A percentile compares a stretch with the other conserved stretches of the same genome.
These are phyloP conservation scores for Monilinia laxa DNA, from an alignment of 2,329 filamentous ascomycete species.

Conservation along the genomic window DNA sequence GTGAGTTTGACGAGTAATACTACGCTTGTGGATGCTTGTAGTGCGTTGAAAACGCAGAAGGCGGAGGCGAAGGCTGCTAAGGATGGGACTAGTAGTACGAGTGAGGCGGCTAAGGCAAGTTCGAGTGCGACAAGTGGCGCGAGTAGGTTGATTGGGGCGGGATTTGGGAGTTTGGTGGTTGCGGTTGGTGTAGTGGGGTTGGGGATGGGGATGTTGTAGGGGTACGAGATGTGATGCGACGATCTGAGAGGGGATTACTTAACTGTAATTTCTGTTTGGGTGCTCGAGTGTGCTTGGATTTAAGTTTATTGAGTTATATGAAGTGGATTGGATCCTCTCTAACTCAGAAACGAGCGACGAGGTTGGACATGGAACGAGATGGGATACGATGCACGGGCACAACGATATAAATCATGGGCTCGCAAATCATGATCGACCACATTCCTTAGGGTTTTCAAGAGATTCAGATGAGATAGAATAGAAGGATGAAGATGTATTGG, in stretches of 20 bases:
- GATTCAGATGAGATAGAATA: neutral
- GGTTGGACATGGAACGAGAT: neutral
- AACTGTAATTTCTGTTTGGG: too few species aligned
- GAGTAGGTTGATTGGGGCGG: too few species aligned
- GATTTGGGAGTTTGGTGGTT: neutral
- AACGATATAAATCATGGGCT: neutral
- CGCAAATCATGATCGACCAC: neutral
- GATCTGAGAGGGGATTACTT: neutral
- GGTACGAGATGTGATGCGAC: too few species aligned
- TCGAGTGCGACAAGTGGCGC: neutral
- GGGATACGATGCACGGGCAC: neutral
- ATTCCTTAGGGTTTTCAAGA: neutral
- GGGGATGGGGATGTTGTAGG: neutral
- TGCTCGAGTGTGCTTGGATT: neutral
- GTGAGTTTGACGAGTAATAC: constrained; percentile 24
- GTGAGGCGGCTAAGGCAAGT: neutral
- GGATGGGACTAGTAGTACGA: neutral
- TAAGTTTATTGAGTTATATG: neutral
- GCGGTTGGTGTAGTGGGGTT: neutral
- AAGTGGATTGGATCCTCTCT: neutral
- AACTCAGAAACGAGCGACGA: neutral
- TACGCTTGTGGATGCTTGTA: constrained; percentile 29
- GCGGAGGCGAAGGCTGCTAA: neutral
- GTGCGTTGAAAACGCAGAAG: neutral
- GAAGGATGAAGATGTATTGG: neutral